A percentile compares a stretch with the other conserved stretches of the same genome.
Conservation (phyloP, 768 basidiomycete species). For the Leccinellum luteum region DNA sequence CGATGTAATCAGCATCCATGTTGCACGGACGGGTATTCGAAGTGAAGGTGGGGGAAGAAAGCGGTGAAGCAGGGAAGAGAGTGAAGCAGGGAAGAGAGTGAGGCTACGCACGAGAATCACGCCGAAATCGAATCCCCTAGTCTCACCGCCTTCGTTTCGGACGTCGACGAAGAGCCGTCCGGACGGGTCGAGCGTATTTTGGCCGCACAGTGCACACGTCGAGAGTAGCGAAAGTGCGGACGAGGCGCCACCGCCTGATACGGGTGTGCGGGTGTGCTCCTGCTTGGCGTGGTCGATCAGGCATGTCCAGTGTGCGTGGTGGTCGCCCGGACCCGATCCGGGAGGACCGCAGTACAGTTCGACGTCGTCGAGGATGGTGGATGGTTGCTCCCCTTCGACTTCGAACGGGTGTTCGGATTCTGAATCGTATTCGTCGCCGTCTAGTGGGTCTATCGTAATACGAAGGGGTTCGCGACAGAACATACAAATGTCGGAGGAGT, state of each 20-base stretch:
- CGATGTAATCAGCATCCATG: not conserved
- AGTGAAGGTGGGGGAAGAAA: too few species aligned
- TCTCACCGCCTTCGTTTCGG: slow-evolving; percentile 27
- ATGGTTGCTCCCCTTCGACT: not conserved
- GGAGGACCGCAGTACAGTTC: slow-evolving; percentile 23
- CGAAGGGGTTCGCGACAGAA: slow-evolving; percentile 17
- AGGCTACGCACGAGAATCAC: slow-evolving; percentile 22
- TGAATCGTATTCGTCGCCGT: slow-evolving; percentile 4
- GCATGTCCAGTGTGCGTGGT: slow-evolving; percentile 29
- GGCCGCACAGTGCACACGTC: not conserved
- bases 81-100: not conserved
- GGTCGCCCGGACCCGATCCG: slow-evolving; percentile 19
- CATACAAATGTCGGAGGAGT: slow-evolving; percentile 26
- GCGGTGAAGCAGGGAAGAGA: too few species aligned
- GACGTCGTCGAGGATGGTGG: slow-evolving; percentile 23
- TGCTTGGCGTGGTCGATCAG: slow-evolving; percentile 21
- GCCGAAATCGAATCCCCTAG: slow-evolving; percentile 26
- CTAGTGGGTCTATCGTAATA: slow-evolving; percentile 1
- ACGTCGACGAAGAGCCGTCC: slow-evolving; percentile 26
- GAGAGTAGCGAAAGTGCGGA: not conserved
- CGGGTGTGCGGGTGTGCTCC: not conserved
- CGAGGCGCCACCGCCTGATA: not conserved
- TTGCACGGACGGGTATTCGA: not conserved
- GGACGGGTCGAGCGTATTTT: slow-evolving; percentile 12
- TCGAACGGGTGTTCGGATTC: not conserved